phyloP scores from a whole-genome alignment of 805 yeast species.

The Sungouiella blattae region DNA sequence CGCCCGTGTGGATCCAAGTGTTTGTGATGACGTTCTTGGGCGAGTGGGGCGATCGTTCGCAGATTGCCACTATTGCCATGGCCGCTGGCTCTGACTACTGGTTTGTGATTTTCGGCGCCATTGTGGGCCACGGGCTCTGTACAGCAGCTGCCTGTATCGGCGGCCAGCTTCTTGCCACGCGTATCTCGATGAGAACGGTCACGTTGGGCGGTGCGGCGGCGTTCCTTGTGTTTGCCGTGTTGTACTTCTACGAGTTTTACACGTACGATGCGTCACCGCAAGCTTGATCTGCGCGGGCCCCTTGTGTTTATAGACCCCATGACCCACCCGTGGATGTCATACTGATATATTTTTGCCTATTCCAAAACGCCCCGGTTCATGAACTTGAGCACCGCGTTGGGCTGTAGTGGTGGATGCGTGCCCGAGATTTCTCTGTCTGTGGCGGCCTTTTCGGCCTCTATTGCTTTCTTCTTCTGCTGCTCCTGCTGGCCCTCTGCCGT shows the following conservation, averaged over 20 bases:
- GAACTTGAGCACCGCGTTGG: conserved; percentile 36
- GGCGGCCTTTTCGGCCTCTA: conserved; percentile 16
- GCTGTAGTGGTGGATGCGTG: conserved; percentile 25
- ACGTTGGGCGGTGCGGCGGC: conserved; percentile 89
- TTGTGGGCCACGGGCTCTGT: conserved; percentile 84
- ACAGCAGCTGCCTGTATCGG: conserved; percentile 90
- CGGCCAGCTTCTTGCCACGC: conserved; percentile 85
- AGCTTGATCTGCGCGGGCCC: too few relatives aligned
- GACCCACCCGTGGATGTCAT: too few relatives aligned
- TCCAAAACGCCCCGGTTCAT: conserved; percentile 33
- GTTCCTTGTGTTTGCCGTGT: conserved; percentile 74
- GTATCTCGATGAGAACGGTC: conserved; percentile 86
- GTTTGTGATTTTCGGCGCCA: conserved; percentile 84
- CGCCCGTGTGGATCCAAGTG: conserved; percentile 92
- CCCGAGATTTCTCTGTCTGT: conserved; percentile 26
- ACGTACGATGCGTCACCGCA: too few relatives aligned
- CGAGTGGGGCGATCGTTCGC: conserved; percentile 99
- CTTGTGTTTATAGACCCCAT: too few relatives aligned
- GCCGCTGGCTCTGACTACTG: conserved; percentile 95
- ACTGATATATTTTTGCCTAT: too few relatives aligned
- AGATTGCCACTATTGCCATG: conserved; percentile 96
- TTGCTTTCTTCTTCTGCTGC: conserved; percentile 17
- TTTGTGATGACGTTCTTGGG: conserved; percentile 95
- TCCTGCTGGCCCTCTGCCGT: conserved; percentile 32
- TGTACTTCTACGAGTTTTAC: conserved; percentile 72